Base-by-base conservation (phyloP, 371 early-diverging fungal genomes). In the Dichotomocladium elegans region DNA sequence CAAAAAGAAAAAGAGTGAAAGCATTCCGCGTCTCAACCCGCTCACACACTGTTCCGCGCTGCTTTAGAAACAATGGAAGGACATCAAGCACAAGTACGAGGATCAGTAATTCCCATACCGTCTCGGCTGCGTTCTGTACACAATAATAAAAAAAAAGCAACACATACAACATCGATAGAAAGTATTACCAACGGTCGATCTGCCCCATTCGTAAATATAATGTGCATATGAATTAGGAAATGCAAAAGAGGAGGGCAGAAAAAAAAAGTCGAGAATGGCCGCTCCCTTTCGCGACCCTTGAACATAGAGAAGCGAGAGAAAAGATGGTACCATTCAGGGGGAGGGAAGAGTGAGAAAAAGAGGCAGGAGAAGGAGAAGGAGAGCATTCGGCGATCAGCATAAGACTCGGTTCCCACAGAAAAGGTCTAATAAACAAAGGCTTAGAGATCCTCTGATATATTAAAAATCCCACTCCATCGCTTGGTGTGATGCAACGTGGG, bases 61-160 rank as follows among this genome's bases (percentile, higher is more conserved):
- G 35, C 34, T n/a, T 24, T 62, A 76, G 74, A 67, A 70, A 65
- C 88, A 86, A 80, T 88, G 86, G 86, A 85, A 88, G 77, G 88
- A 88, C 51, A 85, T 88, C 61, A 77, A 84, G 63, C 56, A 76
- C 67, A 85, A 86, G 68, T 85, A 81, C 67, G 72, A 69, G 45
- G 64, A 82, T 56, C 68, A 73, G 41, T 41, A 37, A 45, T 37
- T 17, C 24, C 10, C 28, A 9, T 9, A 24, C 10, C 17, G 27
- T 9, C 9, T 22, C 17, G 12, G 21, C 17, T 33, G 8, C 14
- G 8, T 9, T 33, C 14, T 9, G 8, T 8, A 41, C 42, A 17
- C 42, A 41, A 10, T 17, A 10, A 33, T n/a, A 33, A 33, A 33
- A 33, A 9, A 9, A 9, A 33, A 33, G 33, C 33, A 33, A 10